These are phyloP conservation scores for Gentiana macrophylla DNA, from an alignment of 257 asterid genomes.

Conservation along the genomic window DNA sequence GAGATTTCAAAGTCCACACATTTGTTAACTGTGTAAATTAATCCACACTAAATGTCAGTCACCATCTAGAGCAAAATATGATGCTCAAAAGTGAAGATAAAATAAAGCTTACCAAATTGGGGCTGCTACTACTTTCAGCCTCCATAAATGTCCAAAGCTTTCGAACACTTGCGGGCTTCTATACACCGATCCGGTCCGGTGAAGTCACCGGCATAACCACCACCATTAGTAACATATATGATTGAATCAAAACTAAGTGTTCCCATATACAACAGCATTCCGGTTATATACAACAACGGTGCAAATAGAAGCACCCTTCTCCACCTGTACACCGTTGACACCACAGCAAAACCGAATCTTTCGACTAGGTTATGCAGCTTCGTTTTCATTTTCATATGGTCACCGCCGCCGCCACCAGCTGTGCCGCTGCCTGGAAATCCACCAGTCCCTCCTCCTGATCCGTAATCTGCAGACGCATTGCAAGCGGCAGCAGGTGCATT, in stretches of 20 bases:
- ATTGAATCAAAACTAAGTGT: constrained; percentile 48
- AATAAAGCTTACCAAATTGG: constrained; percentile 50
- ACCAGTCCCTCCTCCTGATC: constrained; percentile 19
- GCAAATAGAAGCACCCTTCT: constrained; percentile 87
- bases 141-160: constrained; percentile 94
- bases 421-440: constrained; percentile 9
- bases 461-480: constrained; percentile 15
- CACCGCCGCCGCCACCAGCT: constrained; percentile 22
- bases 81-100: not conserved
- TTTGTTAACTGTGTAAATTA: constrained; percentile 51
- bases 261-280: constrained; percentile 93
- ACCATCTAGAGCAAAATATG: not conserved
- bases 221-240: constrained; percentile 20
- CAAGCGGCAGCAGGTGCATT: constrained; percentile 3
- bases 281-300: constrained; percentile 80
- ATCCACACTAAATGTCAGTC: constrained; percentile 1
- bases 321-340: constrained; percentile 62
- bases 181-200: constrained; percentile 63
- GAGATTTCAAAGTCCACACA: constrained; percentile 76
- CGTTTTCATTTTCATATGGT: constrained; percentile 14
- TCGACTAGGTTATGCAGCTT: constrained; percentile 58
- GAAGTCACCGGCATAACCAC: constrained; percentile 23
- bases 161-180: constrained; percentile 90
- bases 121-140: constrained; percentile 61
- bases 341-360: constrained; percentile 56